A percentile compares a stretch with the other conserved stretches of the same genome.
Conservation (phyloP, 257 asterid species). For the Solanum pimpinellifolium region DNA sequence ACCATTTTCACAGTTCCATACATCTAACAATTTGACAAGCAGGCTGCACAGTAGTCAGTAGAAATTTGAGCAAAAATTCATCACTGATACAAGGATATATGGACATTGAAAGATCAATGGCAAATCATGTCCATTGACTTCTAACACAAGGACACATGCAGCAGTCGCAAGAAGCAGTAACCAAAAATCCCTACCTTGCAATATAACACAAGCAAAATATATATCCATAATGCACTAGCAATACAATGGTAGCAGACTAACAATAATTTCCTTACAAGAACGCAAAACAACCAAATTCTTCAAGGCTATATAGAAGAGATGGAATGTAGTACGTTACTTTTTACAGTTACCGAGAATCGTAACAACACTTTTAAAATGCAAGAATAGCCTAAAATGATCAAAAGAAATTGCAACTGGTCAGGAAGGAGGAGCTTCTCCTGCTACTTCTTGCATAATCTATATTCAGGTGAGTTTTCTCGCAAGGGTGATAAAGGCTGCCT, state of each 20-base stretch:
- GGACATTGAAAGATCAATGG: not conserved
- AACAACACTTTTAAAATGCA: not conserved
- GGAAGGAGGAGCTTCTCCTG: not conserved
- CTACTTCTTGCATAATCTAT: slow-evolving; percentile 43
- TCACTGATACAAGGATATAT: not conserved
- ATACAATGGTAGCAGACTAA: not conserved
- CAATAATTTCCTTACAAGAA: not conserved
- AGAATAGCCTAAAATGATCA: not conserved
- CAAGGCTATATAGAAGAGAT: not conserved
- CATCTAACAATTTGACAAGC: not conserved
- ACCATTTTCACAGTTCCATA: not conserved
- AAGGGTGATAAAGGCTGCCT: slow-evolving; percentile 78
- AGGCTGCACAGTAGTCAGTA: not conserved
- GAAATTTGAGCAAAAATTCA: not conserved
- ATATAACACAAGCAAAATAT: not conserved
- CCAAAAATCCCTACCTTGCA: not conserved
- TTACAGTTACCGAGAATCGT: not conserved
- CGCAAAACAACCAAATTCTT: not conserved
- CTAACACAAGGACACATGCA: not conserved
- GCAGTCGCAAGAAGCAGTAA: not conserved
- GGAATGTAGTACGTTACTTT: not conserved
- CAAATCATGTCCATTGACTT: not conserved
- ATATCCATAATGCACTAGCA: not conserved
- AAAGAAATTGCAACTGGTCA: not conserved
- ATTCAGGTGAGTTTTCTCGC: slow-evolving; percentile 51